Base-by-base conservation (phyloP, 441 rosid species). In the Erysimum pusillum region DNA sequence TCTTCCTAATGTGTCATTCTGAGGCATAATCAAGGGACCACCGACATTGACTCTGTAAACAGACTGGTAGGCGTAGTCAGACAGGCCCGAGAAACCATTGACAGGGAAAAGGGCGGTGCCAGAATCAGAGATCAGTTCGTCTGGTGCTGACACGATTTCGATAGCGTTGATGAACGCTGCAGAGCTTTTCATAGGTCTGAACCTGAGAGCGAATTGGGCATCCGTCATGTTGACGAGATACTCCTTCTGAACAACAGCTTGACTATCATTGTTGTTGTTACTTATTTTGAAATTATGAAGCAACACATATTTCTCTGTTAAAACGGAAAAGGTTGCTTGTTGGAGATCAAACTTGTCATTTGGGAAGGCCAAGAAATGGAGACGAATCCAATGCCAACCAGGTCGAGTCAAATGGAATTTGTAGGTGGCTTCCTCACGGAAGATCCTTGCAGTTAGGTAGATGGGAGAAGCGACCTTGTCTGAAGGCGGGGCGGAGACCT, bases 71-170 rank as follows among this genome's bases (percentile, higher is more conserved):
- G 87, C 85, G 9, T 48, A 88, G 2, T 65, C 67, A 49, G 74
- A 64, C 69, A 90, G 75, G 3, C 95, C 93, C 0, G 84, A 5
- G n/a, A 69, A 79, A 32, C 63, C 67, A 17, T 61, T 58, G 18
- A 88, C 87, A 0, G 97, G 97, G 75, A 82, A 89, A 73, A 93
- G 91, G 6, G 80, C 57, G 2, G 85, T 78, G 17, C 86, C 99
- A 25, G 81, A 60, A 62, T 91, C 91, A 13, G 86, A 15, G 46
- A 89, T 79, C 76, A 85, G 51, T 60, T 41, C 69, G 20, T 86
- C 94, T 0, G 94, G 97, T 3, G 91, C 97, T 2, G 97, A 91
- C 61, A 96, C 91, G 35, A 96, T 82, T 88, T 95, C 99, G 22
- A 93, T 79, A 28, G 94, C 96, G 36, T 93, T 89, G 74, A 95